Evolutionary conservation across 2,329 filamentous ascomycete genomes (phyloP).

Genomic region (Fusarium luffae): DNA sequence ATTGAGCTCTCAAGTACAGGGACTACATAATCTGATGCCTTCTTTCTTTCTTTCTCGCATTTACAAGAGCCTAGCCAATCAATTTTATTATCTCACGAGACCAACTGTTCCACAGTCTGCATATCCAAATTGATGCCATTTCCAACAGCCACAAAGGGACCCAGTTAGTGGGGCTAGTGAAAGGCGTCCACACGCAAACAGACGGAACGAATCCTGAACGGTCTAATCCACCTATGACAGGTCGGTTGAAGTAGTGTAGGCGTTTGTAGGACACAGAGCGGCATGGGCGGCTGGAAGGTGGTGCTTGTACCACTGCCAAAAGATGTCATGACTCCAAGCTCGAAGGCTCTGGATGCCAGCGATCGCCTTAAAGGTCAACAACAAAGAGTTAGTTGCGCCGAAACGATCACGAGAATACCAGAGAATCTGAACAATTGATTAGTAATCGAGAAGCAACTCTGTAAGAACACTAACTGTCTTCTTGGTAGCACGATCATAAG

Average conservation of each 20-base stretch:
- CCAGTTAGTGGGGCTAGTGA: too few relatives aligned
- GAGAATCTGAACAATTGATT: too few relatives aligned
- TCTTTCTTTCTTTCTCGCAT: too few relatives aligned
- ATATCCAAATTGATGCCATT: background rate
- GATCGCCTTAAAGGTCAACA: background rate
- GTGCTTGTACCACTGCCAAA: background rate
- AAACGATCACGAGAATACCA: accelerated
- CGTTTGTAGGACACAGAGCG: accelerated
- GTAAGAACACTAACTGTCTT: too few relatives aligned
- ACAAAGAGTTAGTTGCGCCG: accelerated
- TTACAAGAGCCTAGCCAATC: background rate
- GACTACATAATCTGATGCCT: accelerated
- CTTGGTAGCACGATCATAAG: too few relatives aligned
- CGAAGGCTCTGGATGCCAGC: accelerated
- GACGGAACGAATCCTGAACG: background rate
- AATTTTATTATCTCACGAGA: too few relatives aligned
- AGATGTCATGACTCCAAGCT: background rate
- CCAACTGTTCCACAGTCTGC: too few relatives aligned
- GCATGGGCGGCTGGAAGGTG: background rate
- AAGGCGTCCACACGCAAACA: background rate
- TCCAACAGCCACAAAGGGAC: too few relatives aligned
- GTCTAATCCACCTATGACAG: background rate
- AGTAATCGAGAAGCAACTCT: too few relatives aligned
- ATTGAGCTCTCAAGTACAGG: too few relatives aligned
- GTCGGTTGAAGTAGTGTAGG: accelerated